Base-by-base conservation (phyloP, 352 stramenopile species). In the Phytophthora vignae region DNA sequence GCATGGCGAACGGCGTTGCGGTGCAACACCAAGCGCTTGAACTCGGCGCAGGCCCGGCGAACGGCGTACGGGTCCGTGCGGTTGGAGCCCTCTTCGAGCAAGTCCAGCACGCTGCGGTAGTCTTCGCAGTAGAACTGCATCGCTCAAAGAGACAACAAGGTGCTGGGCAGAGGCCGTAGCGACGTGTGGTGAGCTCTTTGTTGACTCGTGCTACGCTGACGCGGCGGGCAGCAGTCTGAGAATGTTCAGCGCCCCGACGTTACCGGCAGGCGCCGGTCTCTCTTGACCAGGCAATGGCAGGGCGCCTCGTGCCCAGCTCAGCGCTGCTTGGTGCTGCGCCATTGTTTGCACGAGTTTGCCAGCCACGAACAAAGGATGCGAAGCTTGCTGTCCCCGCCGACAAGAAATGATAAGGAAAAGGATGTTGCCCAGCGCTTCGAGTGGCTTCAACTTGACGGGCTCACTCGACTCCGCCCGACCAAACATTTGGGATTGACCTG, bases 101-200 rank as follows among this genome's bases (percentile, higher is more conserved):
- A n/a, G 0, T 57, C 59, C 31, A 90, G 48, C 49, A 92, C 74
- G 4, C 55, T 58, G 29, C 49, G 50, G 48, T 77, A 78, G 57
- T 82, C 74, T 4, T 84, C 69, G 55, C 69, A 60, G 59, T 92
- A 91, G 76, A 92, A 89, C 56, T 89, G 81, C 85, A 93, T 93
- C 36, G 4, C 4, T 12, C 15, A 14, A 49, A 19, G 25, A 12
- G 29, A 52, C 15, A 14, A 55, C 3, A 21, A 42, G 57, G 8
- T 57, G 12, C 11, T 46, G 11, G 42, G 15, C 42, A 21, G 42
- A 50, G 42, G 17, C 38, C 38, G 14, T 11, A 17, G 38, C 38
- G 38, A 14, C 38, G 29, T 10, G 29, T 36, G 29, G 29, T 36
- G 29, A 17, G 14, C 42, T n/a, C n/a, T 49, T 49, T 10, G 55